Evolutionary conservation across 2,329 filamentous ascomycete genomes (phyloP).

Genomic region (Aspergillus novoparasiticus): DNA sequence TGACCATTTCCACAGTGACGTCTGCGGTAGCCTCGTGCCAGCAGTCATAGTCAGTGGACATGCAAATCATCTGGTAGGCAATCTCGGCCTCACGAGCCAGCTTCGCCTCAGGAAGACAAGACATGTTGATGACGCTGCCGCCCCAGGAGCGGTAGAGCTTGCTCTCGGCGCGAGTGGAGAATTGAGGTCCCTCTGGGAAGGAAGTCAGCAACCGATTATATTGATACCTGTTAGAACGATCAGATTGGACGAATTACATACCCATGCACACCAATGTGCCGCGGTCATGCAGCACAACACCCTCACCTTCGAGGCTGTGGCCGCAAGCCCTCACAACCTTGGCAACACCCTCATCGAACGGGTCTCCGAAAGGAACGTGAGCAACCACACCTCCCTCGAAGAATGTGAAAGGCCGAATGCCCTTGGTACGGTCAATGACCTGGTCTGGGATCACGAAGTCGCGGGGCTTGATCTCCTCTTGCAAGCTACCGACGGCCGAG

Average conservation of each 20-base stretch:
- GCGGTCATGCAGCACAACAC: constrained; percentile 78
- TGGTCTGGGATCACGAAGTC: constrained; percentile 98
- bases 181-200: constrained; percentile 87
- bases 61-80: constrained; percentile 97
- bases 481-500: constrained; percentile 88
- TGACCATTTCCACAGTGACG: constrained; percentile 95
- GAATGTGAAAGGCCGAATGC: constrained; percentile 90
- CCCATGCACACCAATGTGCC: constrained; percentile 92
- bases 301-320: constrained; percentile 75
- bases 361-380: constrained; percentile 93
- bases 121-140: constrained; percentile 98
- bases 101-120: constrained; percentile 90
- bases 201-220: constrained; percentile 5
- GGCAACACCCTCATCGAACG: constrained; percentile 80
- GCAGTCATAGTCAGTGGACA: constrained; percentile 99
- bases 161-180: constrained; percentile 93
- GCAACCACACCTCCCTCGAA: constrained; percentile 82
- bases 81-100: constrained; percentile 95
- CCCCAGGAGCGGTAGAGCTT: constrained; percentile 95
- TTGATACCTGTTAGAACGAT: too few relatives aligned
- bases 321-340: constrained; percentile 78
- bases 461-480: constrained; percentile 89
- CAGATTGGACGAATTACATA: constrained; percentile 44
- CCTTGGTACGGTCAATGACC: constrained; percentile 96
- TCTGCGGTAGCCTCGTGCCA: constrained; percentile 79